Conservation (phyloP, 2,329 filamentous ascomycete genomes). For the Pseudovirgaria hyperparasitica region DNA sequence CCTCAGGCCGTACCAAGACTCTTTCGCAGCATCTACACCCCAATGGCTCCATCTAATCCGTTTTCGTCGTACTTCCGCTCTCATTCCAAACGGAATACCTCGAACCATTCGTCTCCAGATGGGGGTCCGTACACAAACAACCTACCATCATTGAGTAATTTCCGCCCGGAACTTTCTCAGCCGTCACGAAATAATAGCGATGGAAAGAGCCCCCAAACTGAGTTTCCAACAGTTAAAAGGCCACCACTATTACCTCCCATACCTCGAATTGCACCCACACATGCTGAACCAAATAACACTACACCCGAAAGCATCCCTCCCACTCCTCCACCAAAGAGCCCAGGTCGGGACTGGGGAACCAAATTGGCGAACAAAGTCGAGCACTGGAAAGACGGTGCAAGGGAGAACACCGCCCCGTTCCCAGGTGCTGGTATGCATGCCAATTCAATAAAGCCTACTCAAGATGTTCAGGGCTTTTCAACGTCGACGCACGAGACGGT, state of each 20-base stretch:
- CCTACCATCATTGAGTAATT: slow-evolving; percentile 11
- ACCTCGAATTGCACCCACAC: slow-evolving; percentile 22
- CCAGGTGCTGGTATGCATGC: slow-evolving; percentile 9
- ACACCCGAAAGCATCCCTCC: background rate
- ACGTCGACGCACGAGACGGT: slow-evolving; percentile 7
- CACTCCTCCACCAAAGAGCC: slow-evolving; percentile 3
- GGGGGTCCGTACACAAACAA: slow-evolving; percentile 12
- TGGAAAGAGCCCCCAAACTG: slow-evolving; percentile 13
- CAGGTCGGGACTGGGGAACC: background rate
- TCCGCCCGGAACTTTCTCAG: slow-evolving; percentile 16
- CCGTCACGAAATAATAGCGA: slow-evolving; percentile 19
- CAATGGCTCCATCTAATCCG: slow-evolving; percentile 26
- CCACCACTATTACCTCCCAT: slow-evolving; percentile 28
- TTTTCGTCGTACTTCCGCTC: slow-evolving; percentile 27
- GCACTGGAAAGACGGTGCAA: background rate
- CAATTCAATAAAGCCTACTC: slow-evolving; percentile 5
- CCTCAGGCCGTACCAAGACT: no score
- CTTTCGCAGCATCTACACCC: no score
- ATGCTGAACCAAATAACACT: slow-evolving; percentile 8
- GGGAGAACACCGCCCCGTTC: background rate
- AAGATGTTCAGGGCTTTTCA: slow-evolving; percentile 2
- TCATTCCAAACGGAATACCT: slow-evolving; percentile 25
- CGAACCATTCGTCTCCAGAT: slow-evolving; percentile 20
- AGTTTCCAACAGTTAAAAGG: slow-evolving; percentile 23
- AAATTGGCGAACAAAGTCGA: background rate